A percentile compares a stretch with the other conserved stretches of the same genome.
phyloP scores from a whole-genome alignment of 2,329 filamentous ascomycete genomes.

The Leptographium flavum region DNA sequence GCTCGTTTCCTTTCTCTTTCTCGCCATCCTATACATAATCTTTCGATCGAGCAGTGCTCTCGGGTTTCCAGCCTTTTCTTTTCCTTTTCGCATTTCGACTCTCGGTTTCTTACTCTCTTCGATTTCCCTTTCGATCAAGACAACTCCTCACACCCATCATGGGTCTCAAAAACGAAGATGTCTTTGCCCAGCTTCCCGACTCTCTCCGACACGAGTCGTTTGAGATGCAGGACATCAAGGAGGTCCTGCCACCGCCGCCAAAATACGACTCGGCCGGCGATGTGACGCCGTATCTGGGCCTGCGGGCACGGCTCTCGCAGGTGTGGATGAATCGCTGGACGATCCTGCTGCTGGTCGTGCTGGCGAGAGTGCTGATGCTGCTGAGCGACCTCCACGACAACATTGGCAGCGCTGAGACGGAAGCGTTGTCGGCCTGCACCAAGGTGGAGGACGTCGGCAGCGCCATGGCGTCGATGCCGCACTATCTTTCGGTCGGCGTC shows the following conservation, averaged over 20 bases:
- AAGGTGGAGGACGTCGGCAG: slow-evolving; percentile 88
- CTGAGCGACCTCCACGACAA: slow-evolving; percentile 58
- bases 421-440: slow-evolving; percentile 80
- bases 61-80: not conserved
- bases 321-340: slow-evolving; percentile 98
- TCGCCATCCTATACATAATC: not conserved
- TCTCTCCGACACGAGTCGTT: slow-evolving; percentile 18
- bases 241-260: slow-evolving; percentile 18
- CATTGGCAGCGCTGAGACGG: slow-evolving; percentile 58
- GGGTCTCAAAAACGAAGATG: slow-evolving; percentile 15
- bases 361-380: slow-evolving; percentile 67
- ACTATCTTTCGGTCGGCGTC: slow-evolving; percentile 80
- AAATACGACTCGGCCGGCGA: slow-evolving; percentile 44
- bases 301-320: slow-evolving; percentile 81
- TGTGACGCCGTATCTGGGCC: slow-evolving; percentile 82
- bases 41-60: slow-evolving; percentile 1
- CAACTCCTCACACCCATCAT: slow-evolving; percentile 10
- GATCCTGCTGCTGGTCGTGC: slow-evolving; percentile 70
- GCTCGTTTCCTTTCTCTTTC: not conserved
- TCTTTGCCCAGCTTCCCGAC: slow-evolving; percentile 17
- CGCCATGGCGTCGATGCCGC: slow-evolving; percentile 94
- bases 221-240: slow-evolving; percentile 23
- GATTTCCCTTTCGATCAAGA: not conserved
- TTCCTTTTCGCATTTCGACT: not conserved
- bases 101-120: not conserved